Percentiles rank a stretch among this genome's conserved stretches.
phyloP scores from a whole-genome alignment of 495 filamentous ascomycete species.

The Trichoderma gamsii region DNA sequence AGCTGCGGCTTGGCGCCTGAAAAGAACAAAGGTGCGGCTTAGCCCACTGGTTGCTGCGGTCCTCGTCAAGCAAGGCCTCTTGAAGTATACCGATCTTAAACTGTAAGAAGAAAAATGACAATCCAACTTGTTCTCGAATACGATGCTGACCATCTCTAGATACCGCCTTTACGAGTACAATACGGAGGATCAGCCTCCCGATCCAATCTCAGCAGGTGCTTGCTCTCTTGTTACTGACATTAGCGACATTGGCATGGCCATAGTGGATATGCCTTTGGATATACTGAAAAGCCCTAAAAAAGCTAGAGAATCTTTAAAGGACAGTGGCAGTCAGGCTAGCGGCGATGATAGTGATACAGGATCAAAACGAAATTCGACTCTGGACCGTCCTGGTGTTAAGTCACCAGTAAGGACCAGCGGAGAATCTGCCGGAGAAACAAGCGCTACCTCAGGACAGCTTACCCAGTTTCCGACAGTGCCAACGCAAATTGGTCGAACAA shows the following conservation, averaged over 20 bases:
- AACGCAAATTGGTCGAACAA: background rate
- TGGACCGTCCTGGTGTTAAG: background rate
- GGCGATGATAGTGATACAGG: slow-evolving; percentile 1
- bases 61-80: slow-evolving; percentile 52
- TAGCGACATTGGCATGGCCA: slow-evolving; percentile 67
- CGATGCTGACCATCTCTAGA: slow-evolving; percentile 34
- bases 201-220: slow-evolving; percentile 66
- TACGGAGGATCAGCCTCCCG: slow-evolving; percentile 63
- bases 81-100: slow-evolving; percentile 61
- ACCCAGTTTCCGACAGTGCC: background rate
- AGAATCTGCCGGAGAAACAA: background rate
- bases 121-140: background rate
- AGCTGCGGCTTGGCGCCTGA: slow-evolving; percentile 65
- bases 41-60: slow-evolving; percentile 65
- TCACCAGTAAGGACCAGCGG: background rate
- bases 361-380: background rate
- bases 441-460: background rate
- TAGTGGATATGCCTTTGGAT: slow-evolving; percentile 74
- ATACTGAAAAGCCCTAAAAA: slow-evolving; percentile 41
- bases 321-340: background rate
- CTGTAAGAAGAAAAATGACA: slow-evolving; percentile 42
- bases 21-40: slow-evolving; percentile 54
- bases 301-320: background rate
- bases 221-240: slow-evolving; percentile 71
- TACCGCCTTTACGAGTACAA: slow-evolving; percentile 64